Evolutionary conservation across 768 basidiomycete genomes (phyloP).

Genomic region (Gautieria morchelliformis): DNA sequence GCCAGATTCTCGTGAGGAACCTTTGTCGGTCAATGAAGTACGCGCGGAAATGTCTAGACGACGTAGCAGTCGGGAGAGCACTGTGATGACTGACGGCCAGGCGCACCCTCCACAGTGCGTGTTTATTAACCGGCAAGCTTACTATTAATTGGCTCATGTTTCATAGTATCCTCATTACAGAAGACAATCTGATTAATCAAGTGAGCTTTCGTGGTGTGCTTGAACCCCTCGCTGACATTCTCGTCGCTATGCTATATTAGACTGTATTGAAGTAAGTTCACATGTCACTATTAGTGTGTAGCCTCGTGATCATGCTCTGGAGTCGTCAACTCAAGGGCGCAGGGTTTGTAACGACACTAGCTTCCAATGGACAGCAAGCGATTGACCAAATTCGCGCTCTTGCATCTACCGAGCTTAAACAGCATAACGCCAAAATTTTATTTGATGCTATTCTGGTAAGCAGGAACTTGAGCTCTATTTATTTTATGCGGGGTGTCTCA

Average conservation of each 20-base stretch:
- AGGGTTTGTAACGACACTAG: slow-evolving; percentile 13
- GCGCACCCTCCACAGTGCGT: not conserved
- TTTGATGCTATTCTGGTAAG: slow-evolving; percentile 17
- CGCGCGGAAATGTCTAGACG: not conserved
- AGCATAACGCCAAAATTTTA: not conserved
- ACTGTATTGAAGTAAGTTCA: slow-evolving; percentile 12
- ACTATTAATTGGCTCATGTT: not conserved
- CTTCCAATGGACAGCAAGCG: slow-evolving; percentile 17
- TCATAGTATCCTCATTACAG: slow-evolving; percentile 15
- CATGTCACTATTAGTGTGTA: not conserved
- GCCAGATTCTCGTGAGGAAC: not conserved
- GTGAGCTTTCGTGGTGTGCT: slow-evolving; percentile 1
- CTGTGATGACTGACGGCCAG: not conserved
- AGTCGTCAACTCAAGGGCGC: slow-evolving; percentile 18
- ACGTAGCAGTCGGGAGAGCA: not conserved
- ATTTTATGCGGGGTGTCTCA: not conserved
- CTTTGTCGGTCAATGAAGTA: not conserved
- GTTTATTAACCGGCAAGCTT: too few relatives aligned
- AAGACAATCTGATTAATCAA: slow-evolving; percentile 21
- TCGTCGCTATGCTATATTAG: not conserved
- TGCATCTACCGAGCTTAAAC: not conserved
- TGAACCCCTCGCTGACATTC: not conserved
- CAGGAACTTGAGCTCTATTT: not conserved
- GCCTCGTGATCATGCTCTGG: not conserved
- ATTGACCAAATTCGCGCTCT: slow-evolving; percentile 13